These are phyloP conservation scores for Elsinoe fawcettii DNA, from an alignment of 2,329 filamentous ascomycete species.

Conservation along the genomic window DNA sequence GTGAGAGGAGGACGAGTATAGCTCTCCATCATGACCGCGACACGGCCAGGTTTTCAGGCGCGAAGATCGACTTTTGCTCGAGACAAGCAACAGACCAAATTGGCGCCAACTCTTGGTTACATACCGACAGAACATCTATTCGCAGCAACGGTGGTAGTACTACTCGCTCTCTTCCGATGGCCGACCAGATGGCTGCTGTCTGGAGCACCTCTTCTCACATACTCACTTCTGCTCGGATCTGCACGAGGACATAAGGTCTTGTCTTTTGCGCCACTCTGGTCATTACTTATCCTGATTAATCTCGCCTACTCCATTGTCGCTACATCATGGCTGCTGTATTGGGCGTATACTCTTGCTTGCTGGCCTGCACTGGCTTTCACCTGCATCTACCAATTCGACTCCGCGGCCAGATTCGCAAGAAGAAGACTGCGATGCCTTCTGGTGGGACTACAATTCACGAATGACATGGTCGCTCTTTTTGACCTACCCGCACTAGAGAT, in stretches of 20 bases:
- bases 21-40: background rate
- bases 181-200: slow-evolving; percentile 35
- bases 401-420: slow-evolving; percentile 31
- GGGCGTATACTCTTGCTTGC: slow-evolving; percentile 35
- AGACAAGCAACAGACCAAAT: slow-evolving; percentile 3
- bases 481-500: slow-evolving; percentile 47
- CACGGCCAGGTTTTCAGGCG: background rate
- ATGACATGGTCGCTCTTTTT: slow-evolving; percentile 45
- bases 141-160: slow-evolving; percentile 14
- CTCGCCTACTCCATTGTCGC: slow-evolving; percentile 40
- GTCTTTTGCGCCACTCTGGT: slow-evolving; percentile 40
- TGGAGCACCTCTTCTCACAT: slow-evolving; percentile 34
- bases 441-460: slow-evolving; percentile 42
- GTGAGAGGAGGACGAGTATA: background rate
- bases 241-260: slow-evolving; percentile 33
- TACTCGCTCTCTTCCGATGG: slow-evolving; percentile 25
- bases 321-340: slow-evolving; percentile 47
- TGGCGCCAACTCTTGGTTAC: background rate
- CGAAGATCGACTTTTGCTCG: background rate
- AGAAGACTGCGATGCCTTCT: slow-evolving; percentile 31
- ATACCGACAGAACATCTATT: slow-evolving; percentile 15
- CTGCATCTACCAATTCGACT: slow-evolving; percentile 42
- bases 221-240: slow-evolving; percentile 31
- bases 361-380: slow-evolving; percentile 38
- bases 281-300: slow-evolving; percentile 40